Evolutionary conservation across 1,139 yeast genomes (phyloP), one percentile per base, ranked within the genome.

Genomic region (Lodderomyces orthopsilosis): DNA sequence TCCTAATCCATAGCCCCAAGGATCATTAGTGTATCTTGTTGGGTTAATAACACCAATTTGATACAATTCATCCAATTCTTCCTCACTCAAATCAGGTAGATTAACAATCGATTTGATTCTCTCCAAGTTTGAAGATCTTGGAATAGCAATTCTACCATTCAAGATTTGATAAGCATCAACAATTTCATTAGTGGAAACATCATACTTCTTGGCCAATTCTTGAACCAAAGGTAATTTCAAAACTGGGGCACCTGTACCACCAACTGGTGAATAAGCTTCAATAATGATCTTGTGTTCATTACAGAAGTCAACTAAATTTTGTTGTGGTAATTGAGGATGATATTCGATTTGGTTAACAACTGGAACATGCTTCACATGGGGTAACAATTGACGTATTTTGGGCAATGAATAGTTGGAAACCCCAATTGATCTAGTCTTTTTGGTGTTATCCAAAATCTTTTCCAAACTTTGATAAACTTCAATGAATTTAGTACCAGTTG

Each of bases 401-500:
- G 58, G 57, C 37, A 63, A 51, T 1, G 69, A 57, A 44, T 65
- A 66, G 44, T 66, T 66, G 8, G 70, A 65, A 30, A 66, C 61
- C 12, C 72, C 71, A 42, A 66, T 53, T 1, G 69, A 56, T 45
- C 48, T 61, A 3, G 58, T 66, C 43, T 66, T 68, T 7, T 49
- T 47, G 8, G 70, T 63, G 9, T 56, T 54, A 3, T 55, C 55
- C 38, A 62, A 56, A 40, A 78, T 62, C n/a, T 70, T 65, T 49
- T 77, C 79, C 45, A 81, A 48, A 26, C 62, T 64, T 47, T 71
- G 65, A 56, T 77, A 81, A 10, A 79, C 76, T 6, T 68, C 71
- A 30, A 78, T 61, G 53, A 60, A 79, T 36, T 64, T 64, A 12
- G 58, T 55, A 0, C 75, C 75, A 3, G 52, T 53, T 1, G 56